Conservation (phyloP, 371 early-diverging fungal species). For the Syncephalastrum racemosum region DNA sequence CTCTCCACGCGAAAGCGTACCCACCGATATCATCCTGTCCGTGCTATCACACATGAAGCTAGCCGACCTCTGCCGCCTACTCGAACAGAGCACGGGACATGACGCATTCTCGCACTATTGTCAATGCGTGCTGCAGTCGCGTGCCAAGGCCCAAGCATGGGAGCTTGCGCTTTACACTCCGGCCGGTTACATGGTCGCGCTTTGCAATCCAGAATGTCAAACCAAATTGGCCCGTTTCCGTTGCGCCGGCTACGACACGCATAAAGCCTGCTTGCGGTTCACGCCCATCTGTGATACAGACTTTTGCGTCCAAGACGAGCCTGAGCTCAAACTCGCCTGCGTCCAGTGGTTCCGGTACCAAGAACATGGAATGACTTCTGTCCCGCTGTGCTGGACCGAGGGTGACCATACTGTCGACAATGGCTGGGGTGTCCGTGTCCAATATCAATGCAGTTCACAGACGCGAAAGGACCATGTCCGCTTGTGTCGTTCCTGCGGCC, state of each 20-base stretch:
- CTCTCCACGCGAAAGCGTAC: constrained; percentile 1
- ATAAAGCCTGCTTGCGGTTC: constrained; percentile 3
- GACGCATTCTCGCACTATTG: constrained; percentile 4
- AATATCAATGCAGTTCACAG: constrained; percentile 4
- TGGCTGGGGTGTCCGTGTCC: constrained; percentile 1
- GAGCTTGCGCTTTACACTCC: constrained; percentile 11
- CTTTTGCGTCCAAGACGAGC: too few relatives aligned
- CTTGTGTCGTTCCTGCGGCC: not conserved
- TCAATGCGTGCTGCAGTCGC: constrained; percentile 7
- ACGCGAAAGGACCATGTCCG: constrained; percentile 9
- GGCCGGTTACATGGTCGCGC: constrained; percentile 12
- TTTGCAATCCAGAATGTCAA: constrained; percentile 9
- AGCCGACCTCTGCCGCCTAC: constrained; percentile 8
- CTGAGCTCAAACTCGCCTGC: too few relatives aligned
- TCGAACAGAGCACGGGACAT: constrained; percentile 4
- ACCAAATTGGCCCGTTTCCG: constrained; percentile 7
- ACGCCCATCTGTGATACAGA: not conserved
- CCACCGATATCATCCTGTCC: constrained; percentile 10
- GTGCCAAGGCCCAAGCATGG: constrained; percentile 17
- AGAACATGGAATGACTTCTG: too few relatives aligned
- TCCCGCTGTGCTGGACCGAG: too few relatives aligned
- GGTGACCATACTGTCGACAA: not conserved
- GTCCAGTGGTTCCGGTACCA: too few relatives aligned
- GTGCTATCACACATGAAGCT: constrained; percentile 8
- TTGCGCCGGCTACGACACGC: constrained; percentile 12